phyloP scores from a whole-genome alignment of 2,329 filamentous ascomycete genomes.

The Amauroascus niger region DNA sequence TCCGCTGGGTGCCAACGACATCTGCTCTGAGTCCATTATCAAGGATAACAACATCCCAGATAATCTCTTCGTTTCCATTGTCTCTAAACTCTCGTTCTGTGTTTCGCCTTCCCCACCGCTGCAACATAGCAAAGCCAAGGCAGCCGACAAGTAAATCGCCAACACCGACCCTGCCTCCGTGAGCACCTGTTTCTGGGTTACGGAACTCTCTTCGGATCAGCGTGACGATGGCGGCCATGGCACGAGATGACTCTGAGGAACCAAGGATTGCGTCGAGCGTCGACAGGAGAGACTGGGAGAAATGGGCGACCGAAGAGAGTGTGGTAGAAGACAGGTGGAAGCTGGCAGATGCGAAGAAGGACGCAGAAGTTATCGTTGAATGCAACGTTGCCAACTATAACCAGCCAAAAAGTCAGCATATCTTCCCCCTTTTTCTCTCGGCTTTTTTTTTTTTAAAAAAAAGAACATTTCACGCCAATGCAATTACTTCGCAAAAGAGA shows the following conservation, averaged over 20 bases:
- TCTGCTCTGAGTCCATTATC: constrained; percentile 40
- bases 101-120: constrained; percentile 39
- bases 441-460: too few species aligned
- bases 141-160: constrained; percentile 38
- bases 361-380: constrained; percentile 38
- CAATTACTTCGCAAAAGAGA: too few species aligned
- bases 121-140: constrained; percentile 38
- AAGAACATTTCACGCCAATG: too few species aligned
- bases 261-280: constrained; percentile 40
- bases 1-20: constrained; percentile 36
- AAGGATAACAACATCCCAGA: constrained; percentile 42
- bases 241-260: constrained; percentile 41
- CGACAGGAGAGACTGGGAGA: constrained; percentile 38
- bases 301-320: constrained; percentile 34
- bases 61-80: constrained; percentile 35
- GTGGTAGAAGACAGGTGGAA: constrained; percentile 39
- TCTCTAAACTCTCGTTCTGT: constrained; percentile 35
- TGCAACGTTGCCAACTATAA: constrained; percentile 36
- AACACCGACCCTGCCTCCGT: constrained; percentile 32
- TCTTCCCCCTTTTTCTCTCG: too few species aligned
- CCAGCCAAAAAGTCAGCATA: not conserved
- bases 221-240: constrained; percentile 41
- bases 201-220: constrained; percentile 39
- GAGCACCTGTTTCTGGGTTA: constrained; percentile 27
- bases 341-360: constrained; percentile 39